Percentiles rank a stretch among this genome's conserved stretches.
These are phyloP conservation scores for Achaetomiella virescens DNA, from an alignment of 495 filamentous ascomycete genomes.

Conservation along the genomic window DNA sequence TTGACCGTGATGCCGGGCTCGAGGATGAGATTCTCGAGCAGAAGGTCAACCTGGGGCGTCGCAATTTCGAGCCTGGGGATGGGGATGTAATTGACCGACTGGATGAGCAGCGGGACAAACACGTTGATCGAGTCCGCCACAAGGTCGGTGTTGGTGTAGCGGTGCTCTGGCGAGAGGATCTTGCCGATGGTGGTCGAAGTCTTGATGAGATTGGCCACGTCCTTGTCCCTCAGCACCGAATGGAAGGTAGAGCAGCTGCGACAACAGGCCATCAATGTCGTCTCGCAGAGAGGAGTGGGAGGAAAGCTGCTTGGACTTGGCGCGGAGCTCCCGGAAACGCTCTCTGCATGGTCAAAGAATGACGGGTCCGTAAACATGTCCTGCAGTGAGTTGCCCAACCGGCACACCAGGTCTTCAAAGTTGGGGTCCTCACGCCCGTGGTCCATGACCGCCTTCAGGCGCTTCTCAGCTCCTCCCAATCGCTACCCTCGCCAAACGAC, in stretches of 20 bases:
- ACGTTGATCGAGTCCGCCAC: constrained; percentile 68
- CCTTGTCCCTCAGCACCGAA: constrained; percentile 61
- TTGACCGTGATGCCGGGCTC: constrained; percentile 85
- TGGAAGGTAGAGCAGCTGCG: constrained; percentile 60
- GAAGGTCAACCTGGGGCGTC: constrained; percentile 72
- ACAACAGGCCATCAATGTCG: constrained; percentile 67
- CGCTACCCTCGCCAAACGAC: constrained; percentile 65
- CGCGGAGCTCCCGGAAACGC: constrained; percentile 65
- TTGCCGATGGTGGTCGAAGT: constrained; percentile 58
- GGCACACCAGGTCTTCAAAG: constrained; percentile 70
- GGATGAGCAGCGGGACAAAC: constrained; percentile 71
- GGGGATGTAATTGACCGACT: constrained; percentile 74
- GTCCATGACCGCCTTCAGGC: constrained; percentile 60
- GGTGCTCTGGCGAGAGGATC: constrained; percentile 54
- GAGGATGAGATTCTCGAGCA: constrained; percentile 84
- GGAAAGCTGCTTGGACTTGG: constrained; percentile 57
- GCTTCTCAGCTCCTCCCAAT: constrained; percentile 71
- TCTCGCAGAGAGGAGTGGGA: constrained; percentile 59
- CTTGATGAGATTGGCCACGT: constrained; percentile 58
- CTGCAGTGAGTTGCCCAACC: constrained; percentile 65
- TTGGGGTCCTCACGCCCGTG: constrained; percentile 74
- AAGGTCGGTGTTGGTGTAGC: constrained; percentile 58
- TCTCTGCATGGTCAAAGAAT: constrained; percentile 69
- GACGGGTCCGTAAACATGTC: constrained; percentile 80
- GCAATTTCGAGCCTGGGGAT: constrained; percentile 83